These are phyloP conservation scores for Phialemonium atrogriseum DNA, from an alignment of 2,329 filamentous ascomycete species.

Conservation along the genomic window DNA sequence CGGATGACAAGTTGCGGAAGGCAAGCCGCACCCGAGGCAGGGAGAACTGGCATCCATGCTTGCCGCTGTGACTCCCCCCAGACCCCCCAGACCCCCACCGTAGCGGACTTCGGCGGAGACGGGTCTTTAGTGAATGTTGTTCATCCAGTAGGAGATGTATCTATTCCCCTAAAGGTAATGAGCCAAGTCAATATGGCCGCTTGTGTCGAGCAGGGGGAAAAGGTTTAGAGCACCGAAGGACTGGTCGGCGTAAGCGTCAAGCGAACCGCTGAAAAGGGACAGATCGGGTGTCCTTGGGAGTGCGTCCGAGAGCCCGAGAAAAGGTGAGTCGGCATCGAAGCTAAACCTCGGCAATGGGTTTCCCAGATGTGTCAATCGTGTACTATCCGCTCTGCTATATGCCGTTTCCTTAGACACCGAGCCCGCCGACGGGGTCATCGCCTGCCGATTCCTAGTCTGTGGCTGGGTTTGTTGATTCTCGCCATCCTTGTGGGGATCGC, in stretches of 20 bases:
- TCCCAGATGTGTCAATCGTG: conserved; percentile 1
- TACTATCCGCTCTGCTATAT: conserved; percentile 3
- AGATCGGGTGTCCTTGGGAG: conserved; percentile 33
- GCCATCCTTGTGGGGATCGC: conserved; percentile 8
- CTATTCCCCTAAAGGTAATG: conserved; percentile 25
- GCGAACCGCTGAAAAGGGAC: conserved; percentile 26
- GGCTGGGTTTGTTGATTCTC: too few relatives aligned
- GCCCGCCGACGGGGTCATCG: conserved; percentile 1
- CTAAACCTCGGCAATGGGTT: conserved; percentile 8
- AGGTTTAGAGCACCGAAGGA: conserved; percentile 36
- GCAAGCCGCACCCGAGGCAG: too few relatives aligned
- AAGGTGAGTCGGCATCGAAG: conserved; percentile 16
- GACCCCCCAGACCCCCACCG: too few relatives aligned
- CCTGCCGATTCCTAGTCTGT: background rate
- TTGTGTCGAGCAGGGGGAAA: conserved; percentile 41
- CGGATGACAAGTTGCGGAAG: too few relatives aligned
- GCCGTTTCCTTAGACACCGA: conserved; percentile 2
- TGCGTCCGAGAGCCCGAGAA: conserved; percentile 23
- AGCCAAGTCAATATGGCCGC: conserved; percentile 44
- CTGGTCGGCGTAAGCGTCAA: conserved; percentile 31
- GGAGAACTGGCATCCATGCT: too few relatives aligned
- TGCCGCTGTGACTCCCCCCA: too few relatives aligned
- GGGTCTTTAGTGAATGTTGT: too few relatives aligned
- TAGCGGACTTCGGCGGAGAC: too few relatives aligned
- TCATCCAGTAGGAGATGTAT: too few relatives aligned